Evolutionary conservation across 805 yeast species (phyloP).

Genomic region (Pichia pseudocactophila): DNA sequence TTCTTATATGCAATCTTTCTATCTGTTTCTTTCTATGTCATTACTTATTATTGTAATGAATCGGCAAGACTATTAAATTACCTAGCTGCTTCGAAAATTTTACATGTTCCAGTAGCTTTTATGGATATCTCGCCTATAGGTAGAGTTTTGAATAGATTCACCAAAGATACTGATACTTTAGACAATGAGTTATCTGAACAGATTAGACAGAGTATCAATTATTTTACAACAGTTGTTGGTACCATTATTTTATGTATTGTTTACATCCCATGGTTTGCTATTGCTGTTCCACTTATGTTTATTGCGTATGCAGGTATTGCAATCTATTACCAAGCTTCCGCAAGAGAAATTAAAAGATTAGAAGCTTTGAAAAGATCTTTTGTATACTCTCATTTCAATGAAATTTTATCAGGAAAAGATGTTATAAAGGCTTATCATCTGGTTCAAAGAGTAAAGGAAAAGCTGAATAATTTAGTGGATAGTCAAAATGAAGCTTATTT

Average conservation of each 20-base stretch:
- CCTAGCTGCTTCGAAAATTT: constrained; percentile 35
- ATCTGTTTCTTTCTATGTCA: constrained; percentile 33
- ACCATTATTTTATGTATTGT: constrained; percentile 56
- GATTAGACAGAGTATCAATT: constrained; percentile 49
- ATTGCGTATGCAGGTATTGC: constrained; percentile 39
- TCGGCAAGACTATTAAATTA: constrained; percentile 56
- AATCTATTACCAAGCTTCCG: constrained; percentile 56
- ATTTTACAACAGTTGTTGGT: constrained; percentile 48
- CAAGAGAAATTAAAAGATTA: constrained; percentile 67
- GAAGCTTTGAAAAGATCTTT: constrained; percentile 65
- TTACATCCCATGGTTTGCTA: constrained; percentile 69
- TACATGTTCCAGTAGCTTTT: constrained; percentile 75
- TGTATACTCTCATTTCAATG: constrained; percentile 65
- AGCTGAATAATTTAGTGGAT: constrained; percentile 41
- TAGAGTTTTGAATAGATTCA: constrained; percentile 73
- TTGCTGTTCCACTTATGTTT: constrained; percentile 50
- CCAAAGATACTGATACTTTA: constrained; percentile 78
- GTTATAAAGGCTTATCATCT: constrained; percentile 54
- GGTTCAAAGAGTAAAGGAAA: constrained; percentile 34
- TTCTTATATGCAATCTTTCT: constrained; percentile 39
- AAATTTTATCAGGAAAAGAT: constrained; percentile 53
- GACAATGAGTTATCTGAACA: constrained; percentile 75
- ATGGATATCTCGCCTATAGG: constrained; percentile 87
- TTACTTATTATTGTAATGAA: constrained; percentile 42
- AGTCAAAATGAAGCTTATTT: constrained; percentile 60